Percentiles rank a stretch among this genome's conserved stretches.
Evolutionary conservation across 345 rosid genomes (phyloP).

Genomic region (Pugionium dolabratum): DNA sequence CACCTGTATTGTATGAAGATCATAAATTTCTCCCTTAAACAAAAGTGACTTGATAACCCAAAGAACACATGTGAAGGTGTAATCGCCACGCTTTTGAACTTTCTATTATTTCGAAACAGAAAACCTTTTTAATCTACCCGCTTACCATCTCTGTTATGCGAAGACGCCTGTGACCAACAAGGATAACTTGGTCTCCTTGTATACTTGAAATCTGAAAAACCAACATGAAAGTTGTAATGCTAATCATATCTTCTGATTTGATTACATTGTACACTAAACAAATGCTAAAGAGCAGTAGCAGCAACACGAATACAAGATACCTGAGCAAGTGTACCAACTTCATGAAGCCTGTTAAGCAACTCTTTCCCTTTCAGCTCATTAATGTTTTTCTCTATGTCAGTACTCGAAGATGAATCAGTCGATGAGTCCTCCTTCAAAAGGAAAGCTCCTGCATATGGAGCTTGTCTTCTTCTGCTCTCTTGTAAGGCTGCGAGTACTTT

Average conservation of each 20-base stretch:
- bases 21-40: slow-evolving; percentile 28
- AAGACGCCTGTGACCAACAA: slow-evolving; percentile 93
- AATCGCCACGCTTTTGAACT: slow-evolving; percentile 5
- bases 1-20: slow-evolving; percentile 56
- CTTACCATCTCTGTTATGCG: slow-evolving; percentile 92
- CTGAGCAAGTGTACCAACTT: slow-evolving; percentile 96
- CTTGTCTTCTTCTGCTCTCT: slow-evolving; percentile 79
- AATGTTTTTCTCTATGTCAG: slow-evolving; percentile 64
- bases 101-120: background rate
- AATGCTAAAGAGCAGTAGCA: slow-evolving; percentile 18
- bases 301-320: slow-evolving; percentile 38
- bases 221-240: slow-evolving; percentile 25
- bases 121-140: slow-evolving; percentile 3
- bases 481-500: slow-evolving; percentile 85
- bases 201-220: slow-evolving; percentile 73
- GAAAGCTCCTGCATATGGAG: slow-evolving; percentile 95
- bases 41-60: slow-evolving; percentile 30
- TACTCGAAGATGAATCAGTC: slow-evolving; percentile 57
- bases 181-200: slow-evolving; percentile 91
- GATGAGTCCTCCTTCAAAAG: slow-evolving; percentile 83
- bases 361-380: slow-evolving; percentile 75
- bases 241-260: background rate
- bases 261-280: slow-evolving; percentile 22
- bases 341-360: slow-evolving; percentile 65
- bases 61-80: slow-evolving; percentile 15